Evolutionary conservation across 1,139 yeast species (phyloP).

Genomic region (Suhomyces atakaporum): DNA sequence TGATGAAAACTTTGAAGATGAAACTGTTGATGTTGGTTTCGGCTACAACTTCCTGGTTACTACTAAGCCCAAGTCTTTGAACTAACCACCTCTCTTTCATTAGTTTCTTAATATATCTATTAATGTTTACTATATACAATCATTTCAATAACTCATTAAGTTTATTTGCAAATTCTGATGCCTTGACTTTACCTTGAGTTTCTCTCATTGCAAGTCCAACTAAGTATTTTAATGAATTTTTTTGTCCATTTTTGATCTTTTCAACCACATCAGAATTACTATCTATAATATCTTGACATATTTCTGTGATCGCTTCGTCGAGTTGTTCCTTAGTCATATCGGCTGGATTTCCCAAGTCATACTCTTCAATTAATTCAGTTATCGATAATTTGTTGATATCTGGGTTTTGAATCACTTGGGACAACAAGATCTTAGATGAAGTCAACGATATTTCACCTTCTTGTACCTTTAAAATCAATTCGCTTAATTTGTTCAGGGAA

Average conservation of each 20-base stretch:
- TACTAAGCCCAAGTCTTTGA: background rate
- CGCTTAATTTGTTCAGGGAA: conserved; percentile 25
- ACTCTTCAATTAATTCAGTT: conserved; percentile 51
- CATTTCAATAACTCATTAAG: conserved; percentile 34
- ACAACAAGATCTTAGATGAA: conserved; percentile 65
- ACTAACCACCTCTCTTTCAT: background rate
- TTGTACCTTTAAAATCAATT: conserved; percentile 27
- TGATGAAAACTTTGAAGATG: background rate
- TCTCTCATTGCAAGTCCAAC: conserved; percentile 85
- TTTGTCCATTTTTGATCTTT: conserved; percentile 59
- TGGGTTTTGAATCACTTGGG: conserved; percentile 56
- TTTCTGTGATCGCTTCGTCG: conserved; percentile 45
- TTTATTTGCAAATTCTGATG: conserved; percentile 47
- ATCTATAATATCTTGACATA: conserved; percentile 55
- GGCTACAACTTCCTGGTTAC: conserved; percentile 12
- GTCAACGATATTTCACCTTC: conserved; percentile 35
- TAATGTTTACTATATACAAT: conserved; percentile 3
- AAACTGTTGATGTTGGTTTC: background rate
- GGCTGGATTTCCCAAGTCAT: conserved; percentile 50
- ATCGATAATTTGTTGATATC: conserved; percentile 35
- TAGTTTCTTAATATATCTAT: background rate
- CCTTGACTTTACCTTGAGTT: conserved; percentile 66
- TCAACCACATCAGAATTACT: conserved; percentile 59
- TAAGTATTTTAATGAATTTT: conserved; percentile 67
- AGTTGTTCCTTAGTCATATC: conserved; percentile 33